Base-by-base conservation (phyloP, 2,329 filamentous ascomycete genomes). In the Neofusicoccum ribis region DNA sequence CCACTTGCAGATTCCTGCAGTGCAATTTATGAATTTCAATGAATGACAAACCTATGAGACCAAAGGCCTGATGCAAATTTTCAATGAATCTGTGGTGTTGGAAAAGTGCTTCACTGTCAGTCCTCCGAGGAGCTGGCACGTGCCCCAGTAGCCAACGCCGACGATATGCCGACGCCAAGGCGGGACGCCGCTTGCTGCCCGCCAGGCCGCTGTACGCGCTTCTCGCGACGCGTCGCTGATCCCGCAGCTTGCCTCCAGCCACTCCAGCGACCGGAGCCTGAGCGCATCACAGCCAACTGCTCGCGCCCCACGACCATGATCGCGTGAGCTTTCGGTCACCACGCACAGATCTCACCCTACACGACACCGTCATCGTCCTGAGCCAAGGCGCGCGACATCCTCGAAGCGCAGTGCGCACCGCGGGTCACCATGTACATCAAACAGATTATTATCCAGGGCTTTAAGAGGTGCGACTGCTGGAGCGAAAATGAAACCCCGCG, bases 361-460 rank as follows among this genome's bases (percentile, higher is more conserved):
- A 37, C 17, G 14, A 14, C 8, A 39, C 6, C 50, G 31, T 27
- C 15, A 39, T 36, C n/a, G 8, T 37, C 39, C 41, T 27, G 23
- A 23, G n/a, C 37, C 31, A 20, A 56, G 27, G 50, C 61, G 50
- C 50, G 49, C 37, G 51, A 56, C 51, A 54, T 11, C 50, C 34
- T 31, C 27, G 17, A 39, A 20, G 20, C 63, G 37, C 23, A 47
- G 46, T 37, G 52, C 51, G 44, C 51, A 41, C 34, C 31, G 36
- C 44, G 23, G 51, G 43, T 39, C 78, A 84, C 77, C 72, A 97
- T 97, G 93, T 95, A 96, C 84, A 97, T 99, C 86, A 99, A 99
- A 81, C 95, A 99, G 83, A 97, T 98, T 79, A 98, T 97, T 79
- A 98, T 99, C 77, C 95, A 99, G 80, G 95, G 95, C 88, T 99